phyloP scores from a whole-genome alignment of 345 rosid species.

The Carallia brachiata region DNA sequence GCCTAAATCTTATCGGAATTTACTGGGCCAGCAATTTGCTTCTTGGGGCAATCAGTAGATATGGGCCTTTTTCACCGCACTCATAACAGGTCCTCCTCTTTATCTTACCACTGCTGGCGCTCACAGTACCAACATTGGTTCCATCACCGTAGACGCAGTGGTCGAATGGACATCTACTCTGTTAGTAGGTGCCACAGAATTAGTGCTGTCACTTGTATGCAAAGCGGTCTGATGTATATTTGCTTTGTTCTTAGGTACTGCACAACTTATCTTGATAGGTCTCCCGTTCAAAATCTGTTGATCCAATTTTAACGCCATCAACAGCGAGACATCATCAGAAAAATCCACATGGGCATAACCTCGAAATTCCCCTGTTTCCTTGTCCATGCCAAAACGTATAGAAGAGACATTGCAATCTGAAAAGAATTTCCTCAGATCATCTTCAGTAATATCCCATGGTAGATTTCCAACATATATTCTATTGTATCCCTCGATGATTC shows the following conservation, averaged over 20 bases:
- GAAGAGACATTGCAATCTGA: constrained; percentile 66
- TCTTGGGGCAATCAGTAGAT: constrained; percentile 73
- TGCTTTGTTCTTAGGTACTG: constrained; percentile 53
- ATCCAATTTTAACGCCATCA: constrained; percentile 79
- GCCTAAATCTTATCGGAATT: constrained; percentile 14
- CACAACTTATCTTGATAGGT: constrained; percentile 83
- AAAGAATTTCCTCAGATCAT: constrained; percentile 63
- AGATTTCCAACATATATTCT: constrained; percentile 83
- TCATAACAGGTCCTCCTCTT: constrained; percentile 73
- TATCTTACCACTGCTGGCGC: constrained; percentile 50
- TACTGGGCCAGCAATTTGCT: constrained; percentile 31
- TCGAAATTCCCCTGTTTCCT: constrained; percentile 77
- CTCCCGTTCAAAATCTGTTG: constrained; percentile 68
- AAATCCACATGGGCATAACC: constrained; percentile 92
- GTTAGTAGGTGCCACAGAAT: not conserved
- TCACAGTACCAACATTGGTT: not conserved
- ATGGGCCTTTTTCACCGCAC: constrained; percentile 77
- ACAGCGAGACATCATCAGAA: constrained; percentile 53
- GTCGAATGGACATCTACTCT: not conserved
- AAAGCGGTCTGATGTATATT: constrained; percentile 19
- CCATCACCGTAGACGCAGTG: not conserved
- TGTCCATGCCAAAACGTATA: constrained; percentile 70
- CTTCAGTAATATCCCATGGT: constrained; percentile 84
- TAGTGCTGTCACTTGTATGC: not conserved
- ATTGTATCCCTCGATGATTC: constrained; percentile 76